A percentile compares a stretch with the other conserved stretches of the same genome.
phyloP scores from a whole-genome alignment of 805 yeast genomes.

The Candida morakotiae region DNA sequence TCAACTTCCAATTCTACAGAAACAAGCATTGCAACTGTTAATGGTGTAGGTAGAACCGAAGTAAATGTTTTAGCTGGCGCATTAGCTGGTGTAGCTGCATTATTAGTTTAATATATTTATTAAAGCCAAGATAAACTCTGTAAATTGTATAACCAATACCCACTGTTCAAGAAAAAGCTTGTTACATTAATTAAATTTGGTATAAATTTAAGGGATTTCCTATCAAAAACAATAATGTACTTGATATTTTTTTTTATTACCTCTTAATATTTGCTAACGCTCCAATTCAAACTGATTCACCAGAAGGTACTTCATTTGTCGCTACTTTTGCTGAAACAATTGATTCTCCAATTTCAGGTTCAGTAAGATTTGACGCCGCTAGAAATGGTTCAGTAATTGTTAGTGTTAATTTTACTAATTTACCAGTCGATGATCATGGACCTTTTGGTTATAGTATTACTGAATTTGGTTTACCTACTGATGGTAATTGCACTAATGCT shows the following conservation, averaged over 20 bases:
- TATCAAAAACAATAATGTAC: too few relatives aligned
- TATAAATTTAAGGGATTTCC: too few relatives aligned
- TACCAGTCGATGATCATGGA: constrained; percentile 30
- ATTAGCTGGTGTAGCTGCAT: constrained; percentile 8
- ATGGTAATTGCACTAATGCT: constrained; percentile 35
- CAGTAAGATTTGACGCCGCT: constrained; percentile 24
- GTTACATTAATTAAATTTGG: too few relatives aligned
- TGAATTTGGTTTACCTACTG: constrained; percentile 29
- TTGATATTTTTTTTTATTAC: too few relatives aligned
- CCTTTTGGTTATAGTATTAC: constrained; percentile 40
- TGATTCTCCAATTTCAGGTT: constrained; percentile 19
- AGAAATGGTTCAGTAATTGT: constrained; percentile 30
- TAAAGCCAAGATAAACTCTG: too few relatives aligned
- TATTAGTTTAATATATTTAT: constrained; percentile 4
- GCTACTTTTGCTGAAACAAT: constrained; percentile 20
- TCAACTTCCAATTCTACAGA: neutral
- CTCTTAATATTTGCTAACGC: constrained; percentile 12
- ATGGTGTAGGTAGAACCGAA: constrained; percentile 2
- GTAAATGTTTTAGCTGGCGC: constrained; percentile 4
- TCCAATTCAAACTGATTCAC: constrained; percentile 26
- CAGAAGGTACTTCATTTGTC: constrained; percentile 19
- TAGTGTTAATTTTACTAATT: constrained; percentile 22
- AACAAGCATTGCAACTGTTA: constrained; percentile 1
- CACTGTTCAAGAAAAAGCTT: too few relatives aligned
- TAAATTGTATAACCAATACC: too few relatives aligned